These are phyloP conservation scores for Vigna radiata DNA, from an alignment of 306 rosid genomes.

Conservation along the genomic window DNA sequence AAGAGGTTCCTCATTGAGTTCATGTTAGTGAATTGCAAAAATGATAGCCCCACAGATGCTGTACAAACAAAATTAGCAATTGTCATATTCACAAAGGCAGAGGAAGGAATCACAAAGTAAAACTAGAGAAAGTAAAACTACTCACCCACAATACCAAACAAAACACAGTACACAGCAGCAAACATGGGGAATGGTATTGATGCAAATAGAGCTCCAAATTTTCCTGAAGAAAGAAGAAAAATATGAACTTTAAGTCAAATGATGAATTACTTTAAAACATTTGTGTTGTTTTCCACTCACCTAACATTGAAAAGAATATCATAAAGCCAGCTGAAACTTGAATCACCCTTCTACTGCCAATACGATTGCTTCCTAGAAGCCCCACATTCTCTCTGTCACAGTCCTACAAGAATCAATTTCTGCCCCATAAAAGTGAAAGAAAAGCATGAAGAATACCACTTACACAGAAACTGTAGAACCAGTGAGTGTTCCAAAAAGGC, in stretches of 20 bases:
- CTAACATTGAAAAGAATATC: constrained; percentile 93
- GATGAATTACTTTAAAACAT: constrained; percentile 2
- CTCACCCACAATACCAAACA: constrained; percentile 95
- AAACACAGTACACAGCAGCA: constrained; percentile 88
- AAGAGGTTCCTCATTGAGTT: constrained; percentile 97
- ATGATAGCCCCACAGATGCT: constrained; percentile 96
- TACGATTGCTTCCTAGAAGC: constrained; percentile 92
- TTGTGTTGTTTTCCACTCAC: constrained; percentile 46
- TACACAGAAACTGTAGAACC: constrained; percentile 93
- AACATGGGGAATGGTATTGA: constrained; percentile 95
- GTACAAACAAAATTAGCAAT: constrained; percentile 37
- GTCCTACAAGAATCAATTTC: constrained; percentile 31
- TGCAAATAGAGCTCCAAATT: constrained; percentile 94
- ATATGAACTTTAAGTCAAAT: background rate
- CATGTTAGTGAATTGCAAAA: constrained; percentile 99
- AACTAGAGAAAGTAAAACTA: background rate
- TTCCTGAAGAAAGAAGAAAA: constrained; percentile 62
- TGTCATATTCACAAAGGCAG: constrained; percentile 31
- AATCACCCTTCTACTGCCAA: constrained; percentile 93
- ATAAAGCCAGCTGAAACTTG: constrained; percentile 97
- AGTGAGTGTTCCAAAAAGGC: constrained; percentile 87
- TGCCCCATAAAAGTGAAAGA: constrained; percentile 9
- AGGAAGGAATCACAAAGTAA: background rate
- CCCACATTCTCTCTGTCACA: constrained; percentile 89
- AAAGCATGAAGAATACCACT: constrained; percentile 34